Evolutionary conservation across 768 basidiomycete species (phyloP).

Genomic region (Suillus decipiens): DNA sequence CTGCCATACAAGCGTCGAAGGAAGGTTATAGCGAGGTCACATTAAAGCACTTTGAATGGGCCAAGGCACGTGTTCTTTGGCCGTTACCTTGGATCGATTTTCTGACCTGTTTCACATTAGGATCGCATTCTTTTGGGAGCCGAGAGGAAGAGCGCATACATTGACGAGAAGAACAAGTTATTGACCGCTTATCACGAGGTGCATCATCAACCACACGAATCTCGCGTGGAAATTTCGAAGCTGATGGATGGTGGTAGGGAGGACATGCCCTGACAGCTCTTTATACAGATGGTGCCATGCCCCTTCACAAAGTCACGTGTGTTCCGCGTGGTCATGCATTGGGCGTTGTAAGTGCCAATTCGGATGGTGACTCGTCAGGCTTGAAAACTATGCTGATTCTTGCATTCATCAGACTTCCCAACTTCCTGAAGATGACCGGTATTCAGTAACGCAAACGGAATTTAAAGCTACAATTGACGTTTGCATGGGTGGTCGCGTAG

Average conservation of each 20-base stretch:
- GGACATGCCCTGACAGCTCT: conserved; percentile 94
- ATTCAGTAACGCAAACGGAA: conserved; percentile 70
- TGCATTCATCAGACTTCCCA: conserved; percentile 55
- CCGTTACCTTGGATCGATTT: neutral
- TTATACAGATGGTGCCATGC: conserved; percentile 94
- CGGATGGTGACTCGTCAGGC: neutral
- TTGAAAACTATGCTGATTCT: conserved; percentile 16
- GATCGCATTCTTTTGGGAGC: conserved; percentile 97
- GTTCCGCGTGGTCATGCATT: conserved; percentile 94
- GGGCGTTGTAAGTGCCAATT: conserved; percentile 63
- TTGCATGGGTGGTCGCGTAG: conserved; percentile 91
- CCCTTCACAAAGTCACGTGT: conserved; percentile 97
- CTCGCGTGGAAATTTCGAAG: neutral
- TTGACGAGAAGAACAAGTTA: conserved; percentile 83
- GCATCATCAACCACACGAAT: conserved; percentile 17
- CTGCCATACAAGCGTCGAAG: conserved; percentile 92
- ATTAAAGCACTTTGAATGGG: conserved; percentile 95
- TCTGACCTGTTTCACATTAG: conserved; percentile 35
- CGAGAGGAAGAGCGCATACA: conserved; percentile 87
- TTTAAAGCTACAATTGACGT: conserved; percentile 87
- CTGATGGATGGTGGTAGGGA: conserved; percentile 49
- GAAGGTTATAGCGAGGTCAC: conserved; percentile 74
- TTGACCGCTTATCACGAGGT: conserved; percentile 98
- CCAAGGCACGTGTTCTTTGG: conserved; percentile 59
- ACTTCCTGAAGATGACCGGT: conserved; percentile 76